Conservation (phyloP, 2,329 filamentous ascomycete species). For the Cercospora zeae-maydis region DNA sequence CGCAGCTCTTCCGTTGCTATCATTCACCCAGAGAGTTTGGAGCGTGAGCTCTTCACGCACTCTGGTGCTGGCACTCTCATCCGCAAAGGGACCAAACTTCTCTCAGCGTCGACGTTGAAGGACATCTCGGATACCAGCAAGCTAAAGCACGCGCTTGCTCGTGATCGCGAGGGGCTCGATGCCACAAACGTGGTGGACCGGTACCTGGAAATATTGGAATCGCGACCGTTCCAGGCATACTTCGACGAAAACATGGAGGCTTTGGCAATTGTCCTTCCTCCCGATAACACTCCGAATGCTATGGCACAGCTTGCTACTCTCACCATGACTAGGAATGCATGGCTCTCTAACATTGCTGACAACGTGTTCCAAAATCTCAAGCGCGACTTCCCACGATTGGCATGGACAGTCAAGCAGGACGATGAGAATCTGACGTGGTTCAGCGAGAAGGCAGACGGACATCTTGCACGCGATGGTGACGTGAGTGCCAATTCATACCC, state of each 20-base stretch:
- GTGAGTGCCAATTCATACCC: conserved; percentile 33
- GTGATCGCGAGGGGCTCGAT: conserved; percentile 78
- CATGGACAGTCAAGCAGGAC: conserved; percentile 94
- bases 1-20: conserved; percentile 93
- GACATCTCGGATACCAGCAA: conserved; percentile 73
- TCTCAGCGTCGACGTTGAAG: conserved; percentile 65
- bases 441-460: conserved; percentile 94
- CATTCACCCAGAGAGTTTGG: conserved; percentile 90
- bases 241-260: conserved; percentile 93
- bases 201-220: conserved; percentile 75
- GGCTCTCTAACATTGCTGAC: conserved; percentile 91
- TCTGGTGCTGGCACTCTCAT: conserved; percentile 92
- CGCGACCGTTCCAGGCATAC: conserved; percentile 83
- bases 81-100: conserved; percentile 83
- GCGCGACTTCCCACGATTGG: conserved; percentile 85
- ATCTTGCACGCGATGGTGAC: conserved; percentile 71
- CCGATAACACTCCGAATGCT: conserved; percentile 61
- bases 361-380: conserved; percentile 92
- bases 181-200: conserved; percentile 79
- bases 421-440: conserved; percentile 98
- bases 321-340: conserved; percentile 89
- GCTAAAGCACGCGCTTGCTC: conserved; percentile 76
- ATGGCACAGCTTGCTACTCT: conserved; percentile 84
- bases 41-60: conserved; percentile 96
- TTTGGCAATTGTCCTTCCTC: conserved; percentile 80